Base-by-base conservation (phyloP, 441 rosid genomes). In the Gossypium aridum region DNA sequence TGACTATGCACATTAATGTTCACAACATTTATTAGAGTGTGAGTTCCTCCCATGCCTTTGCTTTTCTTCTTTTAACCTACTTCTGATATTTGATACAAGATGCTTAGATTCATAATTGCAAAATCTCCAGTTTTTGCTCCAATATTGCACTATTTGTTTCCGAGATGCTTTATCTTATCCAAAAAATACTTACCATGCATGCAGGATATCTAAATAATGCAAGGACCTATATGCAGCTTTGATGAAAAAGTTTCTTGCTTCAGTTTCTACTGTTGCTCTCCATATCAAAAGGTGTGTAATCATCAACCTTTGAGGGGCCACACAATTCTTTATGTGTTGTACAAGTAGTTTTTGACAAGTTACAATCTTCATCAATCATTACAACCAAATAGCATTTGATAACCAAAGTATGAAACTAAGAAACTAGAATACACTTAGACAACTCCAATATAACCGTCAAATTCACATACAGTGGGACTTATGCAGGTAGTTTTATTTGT, bases 1-100 rank as follows among this genome's bases (percentile, higher is more conserved):
- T 64, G 80, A 82, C 66, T 61, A 25, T 89, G 83, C 89, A 79
- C 75, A 75, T 87, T 43, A 72, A 81, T 23, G 55, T 61, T 55
- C 72, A 74, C 64, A 66, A 25, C 70, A 64, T 59, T 62, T 20
- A 72, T 47, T 77, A 43, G 77, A 66, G 78, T 75, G 91, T 83
- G 80, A 81, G 88, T 84, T 72, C 64, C 26, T 65, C 39, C 60
- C 23, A 25, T 63, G 45, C 13, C 61, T 64, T 23, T 3, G 10
- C 6, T 16, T 28, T 73, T 73, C 20, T 10, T 16, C 1, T 60
- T 72, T 8, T 14, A 1, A 13, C 19, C 16, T 56, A 37, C 13
- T 14, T 57, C 54, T 12, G 75, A 8, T 37, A 39, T 60, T 26
- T 59, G 17, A 59, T 39, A 7, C 56, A 49, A 17, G 54, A 17